phyloP scores from a whole-genome alignment of 2,329 filamentous ascomycete species.

The Cladosporium sp. region DNA sequence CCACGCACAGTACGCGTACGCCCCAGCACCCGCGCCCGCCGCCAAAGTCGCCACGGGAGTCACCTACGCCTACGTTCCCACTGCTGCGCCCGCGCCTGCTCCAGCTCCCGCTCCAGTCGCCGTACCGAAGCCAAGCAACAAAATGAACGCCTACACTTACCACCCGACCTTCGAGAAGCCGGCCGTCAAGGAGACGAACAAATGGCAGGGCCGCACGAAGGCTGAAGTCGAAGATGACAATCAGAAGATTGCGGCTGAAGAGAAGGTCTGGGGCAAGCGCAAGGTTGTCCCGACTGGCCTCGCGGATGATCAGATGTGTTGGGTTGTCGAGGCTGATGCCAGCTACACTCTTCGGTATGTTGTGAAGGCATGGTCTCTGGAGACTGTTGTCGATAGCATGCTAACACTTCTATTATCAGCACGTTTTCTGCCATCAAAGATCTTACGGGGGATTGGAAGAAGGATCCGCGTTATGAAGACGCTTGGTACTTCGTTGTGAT shows the following conservation, averaged over 20 bases:
- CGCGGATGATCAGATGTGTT: conserved; percentile 32
- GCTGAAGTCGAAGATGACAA: conserved; percentile 36
- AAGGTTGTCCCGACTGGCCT: conserved; percentile 29
- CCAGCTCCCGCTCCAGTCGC: conserved; percentile 14
- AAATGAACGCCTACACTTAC: conserved; percentile 8
- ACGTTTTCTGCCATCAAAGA: conserved; percentile 31
- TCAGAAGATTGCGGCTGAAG: conserved; percentile 31
- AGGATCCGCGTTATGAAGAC: conserved; percentile 30
- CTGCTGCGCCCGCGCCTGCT: conserved; percentile 11
- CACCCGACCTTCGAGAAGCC: conserved; percentile 6
- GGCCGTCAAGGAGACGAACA: conserved; percentile 15
- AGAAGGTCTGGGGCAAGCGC: conserved; percentile 31
- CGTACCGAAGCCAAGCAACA: background rate
- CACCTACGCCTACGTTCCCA: conserved; percentile 19
- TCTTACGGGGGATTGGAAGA: conserved; percentile 32
- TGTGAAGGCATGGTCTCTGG: conserved; percentile 12
- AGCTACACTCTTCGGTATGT: conserved; percentile 28
- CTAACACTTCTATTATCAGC: conserved; percentile 13
- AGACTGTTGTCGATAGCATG: too few relatives aligned
- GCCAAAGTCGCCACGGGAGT: conserved; percentile 2
- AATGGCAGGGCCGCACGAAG: conserved; percentile 34
- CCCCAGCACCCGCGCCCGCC: conserved; percentile 6
- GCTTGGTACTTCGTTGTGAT: conserved; percentile 29
- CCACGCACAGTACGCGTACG: conserved; percentile 5
- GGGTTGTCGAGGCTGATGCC: conserved; percentile 32